phyloP scores from a whole-genome alignment of 192 early-diverging fungal species.

The Rhizoclosmatium sp. region DNA sequence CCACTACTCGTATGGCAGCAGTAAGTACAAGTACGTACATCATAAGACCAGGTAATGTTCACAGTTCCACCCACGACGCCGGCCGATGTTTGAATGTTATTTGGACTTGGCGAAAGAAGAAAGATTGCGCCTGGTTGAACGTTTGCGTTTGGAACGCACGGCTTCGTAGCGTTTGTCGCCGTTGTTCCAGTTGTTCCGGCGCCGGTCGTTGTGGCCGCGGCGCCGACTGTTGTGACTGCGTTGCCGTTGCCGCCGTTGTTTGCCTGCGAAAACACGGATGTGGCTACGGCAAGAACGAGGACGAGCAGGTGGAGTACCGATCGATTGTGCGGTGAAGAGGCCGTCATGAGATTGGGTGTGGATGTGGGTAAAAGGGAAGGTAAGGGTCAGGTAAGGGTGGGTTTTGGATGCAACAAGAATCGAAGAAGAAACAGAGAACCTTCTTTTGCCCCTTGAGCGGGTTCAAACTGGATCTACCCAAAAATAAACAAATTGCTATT shows the following conservation, averaged over 20 bases:
- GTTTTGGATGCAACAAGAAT: too few relatives aligned
- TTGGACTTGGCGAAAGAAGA: slow-evolving; percentile 7
- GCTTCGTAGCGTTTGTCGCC: background rate
- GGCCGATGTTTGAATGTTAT: background rate
- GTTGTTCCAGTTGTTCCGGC: background rate
- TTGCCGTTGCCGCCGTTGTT: background rate
- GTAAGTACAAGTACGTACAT: slow-evolving; percentile 5
- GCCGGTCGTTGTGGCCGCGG: background rate
- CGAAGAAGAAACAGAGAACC: too few relatives aligned
- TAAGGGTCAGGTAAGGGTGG: slow-evolving; percentile 5
- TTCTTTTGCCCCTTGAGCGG: background rate
- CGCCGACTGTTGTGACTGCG: background rate
- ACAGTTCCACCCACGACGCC: slow-evolving; percentile 30
- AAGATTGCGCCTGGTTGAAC: slow-evolving; percentile 27
- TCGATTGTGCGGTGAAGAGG: slow-evolving; percentile 94
- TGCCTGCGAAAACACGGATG: background rate
- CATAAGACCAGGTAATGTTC: slow-evolving; percentile 27
- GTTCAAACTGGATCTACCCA: background rate
- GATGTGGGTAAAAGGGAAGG: slow-evolving; percentile 81
- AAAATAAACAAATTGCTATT: background rate
- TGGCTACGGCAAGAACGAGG: background rate
- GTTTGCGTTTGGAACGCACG: slow-evolving; percentile 13
- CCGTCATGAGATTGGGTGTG: slow-evolving; percentile 87
- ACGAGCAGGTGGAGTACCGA: slow-evolving; percentile 48
- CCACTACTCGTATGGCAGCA: background rate